phyloP scores from a whole-genome alignment of 805 yeast species.

The Cephaloascus albidus region DNA sequence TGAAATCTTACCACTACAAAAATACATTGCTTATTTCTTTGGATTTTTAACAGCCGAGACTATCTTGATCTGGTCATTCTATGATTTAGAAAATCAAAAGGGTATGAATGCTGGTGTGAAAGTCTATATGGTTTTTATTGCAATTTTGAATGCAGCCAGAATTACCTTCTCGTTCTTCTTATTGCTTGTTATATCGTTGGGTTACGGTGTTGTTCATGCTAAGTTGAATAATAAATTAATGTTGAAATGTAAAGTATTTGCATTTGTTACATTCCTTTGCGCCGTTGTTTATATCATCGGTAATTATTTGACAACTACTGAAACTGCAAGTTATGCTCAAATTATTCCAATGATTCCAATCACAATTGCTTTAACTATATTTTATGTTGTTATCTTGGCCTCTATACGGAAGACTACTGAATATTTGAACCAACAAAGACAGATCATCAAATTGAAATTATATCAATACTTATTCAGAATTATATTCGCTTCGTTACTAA shows the following conservation, averaged over 20 bases:
- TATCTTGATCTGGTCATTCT: constrained; percentile 84
- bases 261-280: constrained; percentile 13
- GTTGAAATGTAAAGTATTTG: constrained; percentile 44
- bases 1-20: constrained; percentile 83
- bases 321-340: constrained; percentile 32
- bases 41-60: constrained; percentile 78
- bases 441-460: constrained; percentile 81
- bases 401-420: constrained; percentile 70
- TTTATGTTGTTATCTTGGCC: constrained; percentile 67
- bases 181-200: constrained; percentile 75
- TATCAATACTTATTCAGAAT: constrained; percentile 72
- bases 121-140: constrained; percentile 67
- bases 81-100: constrained; percentile 65
- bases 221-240: constrained; percentile 67
- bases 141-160: constrained; percentile 72
- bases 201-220: constrained; percentile 91
- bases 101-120: constrained; percentile 48
- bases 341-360: constrained; percentile 65
- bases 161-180: constrained; percentile 84
- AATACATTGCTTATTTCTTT: constrained; percentile 80
- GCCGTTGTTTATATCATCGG: constrained; percentile 25
- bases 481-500: constrained; percentile 61
- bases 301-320: constrained; percentile 26
- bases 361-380: constrained; percentile 54
- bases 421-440: constrained; percentile 74